phyloP scores from a whole-genome alignment of 345 rosid species.

The Streptanthus diversifolius region DNA sequence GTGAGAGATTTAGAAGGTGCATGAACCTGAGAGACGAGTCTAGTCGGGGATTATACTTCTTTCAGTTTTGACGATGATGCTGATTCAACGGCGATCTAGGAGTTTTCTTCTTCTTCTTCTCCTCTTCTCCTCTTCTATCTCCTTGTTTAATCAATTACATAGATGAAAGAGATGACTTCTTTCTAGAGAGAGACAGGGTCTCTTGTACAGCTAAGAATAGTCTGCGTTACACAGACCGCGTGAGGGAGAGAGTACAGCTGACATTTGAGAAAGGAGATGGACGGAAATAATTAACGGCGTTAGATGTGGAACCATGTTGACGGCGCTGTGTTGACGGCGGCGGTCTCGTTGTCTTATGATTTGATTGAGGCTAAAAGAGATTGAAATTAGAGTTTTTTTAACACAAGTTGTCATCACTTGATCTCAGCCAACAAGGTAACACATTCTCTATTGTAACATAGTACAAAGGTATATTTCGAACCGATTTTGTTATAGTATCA shows the following conservation, averaged over 20 bases:
- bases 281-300: constrained; percentile 32
- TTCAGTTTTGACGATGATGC: neutral
- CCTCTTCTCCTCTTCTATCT: neutral
- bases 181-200: constrained; percentile 9
- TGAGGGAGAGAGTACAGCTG: constrained; percentile 4
- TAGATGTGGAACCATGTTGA: constrained; percentile 15
- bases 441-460: no score
- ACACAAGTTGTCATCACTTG: no score
- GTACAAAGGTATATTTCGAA: no score
- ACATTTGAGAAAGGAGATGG: constrained; percentile 20
- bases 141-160: constrained; percentile 4
- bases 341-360: neutral
- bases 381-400: neutral
- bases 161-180: neutral
- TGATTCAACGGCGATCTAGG: constrained; percentile 6
- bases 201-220: constrained; percentile 36
- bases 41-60: neutral
- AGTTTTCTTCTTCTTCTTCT: neutral
- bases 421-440: no score
- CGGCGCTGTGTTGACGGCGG: constrained; percentile 22
- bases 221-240: constrained; percentile 18
- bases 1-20: neutral
- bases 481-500: no score
- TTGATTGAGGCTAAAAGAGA: neutral
- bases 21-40: constrained; percentile 15